phyloP scores from a whole-genome alignment of 345 rosid genomes.

The Psidium guajava region DNA sequence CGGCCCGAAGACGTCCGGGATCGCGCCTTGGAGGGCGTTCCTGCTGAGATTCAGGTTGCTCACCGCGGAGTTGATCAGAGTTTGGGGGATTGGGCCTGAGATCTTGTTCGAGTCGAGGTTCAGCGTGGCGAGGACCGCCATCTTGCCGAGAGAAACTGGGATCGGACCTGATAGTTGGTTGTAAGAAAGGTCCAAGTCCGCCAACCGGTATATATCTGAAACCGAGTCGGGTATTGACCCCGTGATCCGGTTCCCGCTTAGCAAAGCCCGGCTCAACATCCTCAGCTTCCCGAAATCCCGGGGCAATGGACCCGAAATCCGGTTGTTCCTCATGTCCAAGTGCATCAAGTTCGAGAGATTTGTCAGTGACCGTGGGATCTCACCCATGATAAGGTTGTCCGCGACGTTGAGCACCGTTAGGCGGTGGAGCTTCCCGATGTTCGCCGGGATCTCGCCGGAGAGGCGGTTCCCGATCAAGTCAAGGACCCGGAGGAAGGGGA shows the following conservation, averaged over 20 bases:
- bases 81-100: slow-evolving; percentile 45
- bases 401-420: slow-evolving; percentile 70
- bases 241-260: slow-evolving; percentile 47
- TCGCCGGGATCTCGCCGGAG: slow-evolving; percentile 48
- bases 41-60: slow-evolving; percentile 57
- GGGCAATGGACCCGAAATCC: slow-evolving; percentile 47
- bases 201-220: slow-evolving; percentile 59
- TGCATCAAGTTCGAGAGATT: slow-evolving; percentile 72
- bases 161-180: slow-evolving; percentile 53
- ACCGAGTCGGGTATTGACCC: slow-evolving; percentile 58
- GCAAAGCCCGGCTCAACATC: slow-evolving; percentile 69
- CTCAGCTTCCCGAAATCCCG: slow-evolving; percentile 36
- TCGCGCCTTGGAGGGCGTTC: slow-evolving; percentile 38
- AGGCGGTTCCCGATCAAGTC: slow-evolving; percentile 69
- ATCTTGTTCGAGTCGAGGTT: slow-evolving; percentile 67
- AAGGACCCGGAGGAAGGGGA: slow-evolving; percentile 60
- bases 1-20: slow-evolving; percentile 67
- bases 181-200: slow-evolving; percentile 69
- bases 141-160: slow-evolving; percentile 56
- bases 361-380: slow-evolving; percentile 47
- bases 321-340: slow-evolving; percentile 63
- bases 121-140: slow-evolving; percentile 72
- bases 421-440: slow-evolving; percentile 47
- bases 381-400: slow-evolving; percentile 62
- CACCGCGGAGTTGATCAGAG: slow-evolving; percentile 44